Base-by-base conservation (phyloP, 495 filamentous ascomycete genomes). In the Penicillium silybi region DNA sequence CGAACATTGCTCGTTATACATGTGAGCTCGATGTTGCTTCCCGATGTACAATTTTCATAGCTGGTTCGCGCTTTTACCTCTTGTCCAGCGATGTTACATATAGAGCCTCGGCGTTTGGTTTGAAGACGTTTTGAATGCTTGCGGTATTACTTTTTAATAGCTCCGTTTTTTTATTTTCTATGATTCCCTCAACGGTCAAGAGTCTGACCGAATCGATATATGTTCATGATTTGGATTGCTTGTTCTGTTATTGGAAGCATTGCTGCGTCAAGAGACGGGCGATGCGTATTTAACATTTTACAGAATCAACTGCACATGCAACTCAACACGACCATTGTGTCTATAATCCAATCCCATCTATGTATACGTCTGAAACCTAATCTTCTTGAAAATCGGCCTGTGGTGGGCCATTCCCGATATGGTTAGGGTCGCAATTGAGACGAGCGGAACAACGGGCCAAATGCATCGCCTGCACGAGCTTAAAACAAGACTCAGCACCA, bases 11-110 rank as follows among this genome's bases (percentile, higher is more conserved):
- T 41, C 29, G 11, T 32, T 32, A 20, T 38, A 39, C 10, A 44
- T 41, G 27, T 19, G 19, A 53, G 27, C 17, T 44, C 9, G 17
- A 34, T 48, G 11, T 49, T 18, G 40, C 29, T 38, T 18, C 7
- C 27, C 37, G 13, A 42, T 17, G 50, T 61, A 63, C 57, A 63
- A 42, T 45, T 35, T 40, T 23, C 43, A 27, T 34, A 22, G 29
- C 18, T 46, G 38, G 23, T 20, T 34, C 43, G 4, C 19, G 23
- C 26, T 32, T 35, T 27, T 41, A 29, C 13, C 17, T 39, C 26
- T 15, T 43, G 38, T 18, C 35, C 45, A 44, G 26, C 18, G 6
- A 23, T 7, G 10, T 52, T 35, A 43, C 41, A 46, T 35, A 15
- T n/a, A 39, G 16, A 25, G 44, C 19, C 15, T 25, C 35, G 56